Evolutionary conservation across 2,329 filamentous ascomycete genomes (phyloP), one percentile per base, ranked within the genome.

Genomic region (Nemania sp.): DNA sequence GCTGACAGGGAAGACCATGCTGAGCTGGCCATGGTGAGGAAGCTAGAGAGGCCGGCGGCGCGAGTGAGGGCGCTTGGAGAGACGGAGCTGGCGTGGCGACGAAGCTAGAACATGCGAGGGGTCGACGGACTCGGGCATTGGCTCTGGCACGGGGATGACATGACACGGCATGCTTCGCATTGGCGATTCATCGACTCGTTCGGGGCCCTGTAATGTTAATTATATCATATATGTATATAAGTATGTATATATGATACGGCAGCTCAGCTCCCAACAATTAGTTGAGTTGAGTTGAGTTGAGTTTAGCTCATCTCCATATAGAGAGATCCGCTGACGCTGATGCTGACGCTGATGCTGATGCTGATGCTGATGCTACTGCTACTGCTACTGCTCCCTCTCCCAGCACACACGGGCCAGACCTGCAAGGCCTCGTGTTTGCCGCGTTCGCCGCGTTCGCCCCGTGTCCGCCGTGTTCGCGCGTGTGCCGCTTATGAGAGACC

Each of bases 1-100:
- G 59, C 37, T 56, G 54, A 56, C 29, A 64, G 48, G 37, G 56
- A 40, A 50, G 59, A 54, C 62, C 58, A 64, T 64, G 39, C 59
- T 29, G 59, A 40, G 48, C 56, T 65, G 49, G 64, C 64, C 64
- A 65, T 65, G 21, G 42, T 62, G 64, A 40, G 29, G 42, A 42
- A 46, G 48, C 51, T 45, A 13, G 34, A 35, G 3, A n/a, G 11
- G 35, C 5, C 15, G 35, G 12, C 15, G 35, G 35, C 3, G 35
- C 11, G 11, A 11, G 35, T 11, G 35, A 39, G 5, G 11, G 35
- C 5, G 35, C 35, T 39, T 11, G 12, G 35, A 4, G 15, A 2
- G 15, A 39, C 35, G 15, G 10, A 39, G 35, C 35, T 12, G 10
- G 11, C 3, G 35, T 13, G 35, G 10, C 11, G 35, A 39, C 11